Evolutionary conservation across 2,329 filamentous ascomycete genomes (phyloP).

Genomic region (Penicillium digitatum): DNA sequence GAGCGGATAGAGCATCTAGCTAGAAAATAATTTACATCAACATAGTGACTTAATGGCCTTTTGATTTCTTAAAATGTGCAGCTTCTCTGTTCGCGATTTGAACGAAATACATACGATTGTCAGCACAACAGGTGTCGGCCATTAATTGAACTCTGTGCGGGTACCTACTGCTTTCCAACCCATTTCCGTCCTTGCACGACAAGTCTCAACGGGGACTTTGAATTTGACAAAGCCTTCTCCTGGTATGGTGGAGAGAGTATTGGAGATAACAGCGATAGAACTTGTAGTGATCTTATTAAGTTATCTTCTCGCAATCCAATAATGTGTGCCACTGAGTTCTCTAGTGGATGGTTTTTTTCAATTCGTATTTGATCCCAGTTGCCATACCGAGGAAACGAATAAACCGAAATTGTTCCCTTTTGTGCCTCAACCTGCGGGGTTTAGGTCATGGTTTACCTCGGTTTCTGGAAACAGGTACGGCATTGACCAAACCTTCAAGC

Average conservation of each 20-base stretch:
- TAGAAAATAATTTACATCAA: not conserved
- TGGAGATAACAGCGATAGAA: not conserved
- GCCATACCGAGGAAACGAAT: not conserved
- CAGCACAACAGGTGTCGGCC: not conserved
- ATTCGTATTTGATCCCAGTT: not conserved
- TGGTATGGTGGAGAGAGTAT: too few relatives aligned
- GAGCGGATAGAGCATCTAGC: not conserved
- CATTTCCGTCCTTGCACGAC: not conserved
- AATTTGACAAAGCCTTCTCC: not conserved
- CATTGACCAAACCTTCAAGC: constrained; percentile 42
- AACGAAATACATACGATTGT: not conserved
- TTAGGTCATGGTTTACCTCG: not conserved
- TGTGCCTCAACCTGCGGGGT: not conserved
- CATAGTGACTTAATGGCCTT: not conserved
- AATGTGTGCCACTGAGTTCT: not conserved
- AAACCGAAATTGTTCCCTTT: not conserved
- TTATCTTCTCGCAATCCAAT: not conserved
- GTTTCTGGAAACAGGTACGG: constrained; percentile 17
- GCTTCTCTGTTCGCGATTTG: not conserved
- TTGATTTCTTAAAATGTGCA: not conserved
- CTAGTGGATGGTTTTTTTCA: not conserved
- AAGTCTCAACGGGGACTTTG: not conserved
- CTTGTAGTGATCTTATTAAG: not conserved
- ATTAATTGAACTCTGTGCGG: too few relatives aligned
- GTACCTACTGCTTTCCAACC: not conserved